Conservation (phyloP, 2,329 filamentous ascomycete species). For the Claviceps sp. region DNA sequence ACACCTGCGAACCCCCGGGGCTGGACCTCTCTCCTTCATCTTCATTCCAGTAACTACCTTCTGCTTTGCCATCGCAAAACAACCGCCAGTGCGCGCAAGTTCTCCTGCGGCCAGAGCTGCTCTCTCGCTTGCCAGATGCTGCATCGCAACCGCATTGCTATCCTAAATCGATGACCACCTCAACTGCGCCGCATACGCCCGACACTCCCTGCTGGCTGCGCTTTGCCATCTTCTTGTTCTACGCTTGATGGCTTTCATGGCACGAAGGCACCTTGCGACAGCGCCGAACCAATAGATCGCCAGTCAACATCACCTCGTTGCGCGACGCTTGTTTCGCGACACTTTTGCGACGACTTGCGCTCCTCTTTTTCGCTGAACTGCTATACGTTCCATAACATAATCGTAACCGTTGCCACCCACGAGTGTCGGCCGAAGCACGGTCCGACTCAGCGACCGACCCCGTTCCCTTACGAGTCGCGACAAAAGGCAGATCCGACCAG, state of each 20-base stretch:
- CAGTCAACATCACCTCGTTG: background rate
- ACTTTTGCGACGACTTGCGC: background rate
- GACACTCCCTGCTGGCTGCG: background rate
- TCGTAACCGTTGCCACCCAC: slow-evolving; percentile 1
- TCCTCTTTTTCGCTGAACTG: background rate
- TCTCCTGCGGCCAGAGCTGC: slow-evolving; percentile 5
- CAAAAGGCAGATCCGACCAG: background rate
- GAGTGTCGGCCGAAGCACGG: slow-evolving; percentile 1
- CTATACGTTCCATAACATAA: background rate
- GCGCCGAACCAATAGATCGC: background rate
- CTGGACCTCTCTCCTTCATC: slow-evolving; percentile 15
- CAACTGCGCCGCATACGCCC: background rate
- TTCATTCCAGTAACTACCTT: slow-evolving; percentile 16
- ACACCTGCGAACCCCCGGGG: slow-evolving; percentile 7
- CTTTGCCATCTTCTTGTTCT: background rate
- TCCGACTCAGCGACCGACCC: slow-evolving; percentile 4
- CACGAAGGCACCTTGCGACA: background rate
- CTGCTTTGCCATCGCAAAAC: slow-evolving; percentile 13
- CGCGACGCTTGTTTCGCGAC: background rate
- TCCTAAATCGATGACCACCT: slow-evolving; percentile 5
- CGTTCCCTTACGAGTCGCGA: slow-evolving; percentile 5
- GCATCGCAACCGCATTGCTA: background rate
- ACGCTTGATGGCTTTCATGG: background rate
- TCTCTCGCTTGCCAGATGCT: background rate
- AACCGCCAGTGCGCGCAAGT: slow-evolving; percentile 10